Percentiles rank a stretch among this genome's conserved stretches.
phyloP scores from a whole-genome alignment of 192 early-diverging fungal species.

The Coemansia umbellata region DNA sequence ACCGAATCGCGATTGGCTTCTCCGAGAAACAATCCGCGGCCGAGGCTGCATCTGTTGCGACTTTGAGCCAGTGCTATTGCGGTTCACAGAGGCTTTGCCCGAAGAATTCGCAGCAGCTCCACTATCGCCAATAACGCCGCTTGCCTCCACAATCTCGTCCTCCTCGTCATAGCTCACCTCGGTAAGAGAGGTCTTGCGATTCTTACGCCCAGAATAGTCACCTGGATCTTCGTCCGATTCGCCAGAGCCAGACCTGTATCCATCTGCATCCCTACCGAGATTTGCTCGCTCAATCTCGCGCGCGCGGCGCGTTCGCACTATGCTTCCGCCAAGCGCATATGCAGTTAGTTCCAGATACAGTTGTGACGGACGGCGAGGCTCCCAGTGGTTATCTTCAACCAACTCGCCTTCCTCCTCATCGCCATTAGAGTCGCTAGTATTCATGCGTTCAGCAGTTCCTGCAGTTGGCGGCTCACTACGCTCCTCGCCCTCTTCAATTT shows the following conservation, averaged over 20 bases:
- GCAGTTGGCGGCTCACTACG: not conserved
- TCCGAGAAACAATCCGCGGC: constrained; percentile 38
- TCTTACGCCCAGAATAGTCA: not conserved
- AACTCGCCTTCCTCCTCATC: constrained; percentile 43
- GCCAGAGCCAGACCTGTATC: constrained; percentile 8
- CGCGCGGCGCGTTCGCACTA: constrained; percentile 32
- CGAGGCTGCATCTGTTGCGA: not conserved
- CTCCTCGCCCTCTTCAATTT: constrained; percentile 8
- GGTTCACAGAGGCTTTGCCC: not conserved
- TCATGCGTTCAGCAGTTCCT: not conserved
- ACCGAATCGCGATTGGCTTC: constrained; percentile 44
- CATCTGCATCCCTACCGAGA: constrained; percentile 4
- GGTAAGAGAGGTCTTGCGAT: constrained; percentile 2
- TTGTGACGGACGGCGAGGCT: constrained; percentile 19
- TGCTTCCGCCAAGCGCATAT: constrained; percentile 43
- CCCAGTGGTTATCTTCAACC: constrained; percentile 33
- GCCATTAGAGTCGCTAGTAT: not conserved
- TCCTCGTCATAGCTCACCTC: constrained; percentile 8
- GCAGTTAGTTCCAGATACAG: constrained; percentile 25
- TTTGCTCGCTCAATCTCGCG: constrained; percentile 11
- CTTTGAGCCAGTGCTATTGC: not conserved
- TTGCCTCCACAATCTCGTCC: constrained; percentile 42
- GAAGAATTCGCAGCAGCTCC: not conserved
- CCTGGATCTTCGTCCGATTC: not conserved
- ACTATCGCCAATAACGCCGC: constrained; percentile 15